Base-by-base conservation (phyloP, 2,329 filamentous ascomycete genomes). In the Trichoderma citrinoviride region DNA sequence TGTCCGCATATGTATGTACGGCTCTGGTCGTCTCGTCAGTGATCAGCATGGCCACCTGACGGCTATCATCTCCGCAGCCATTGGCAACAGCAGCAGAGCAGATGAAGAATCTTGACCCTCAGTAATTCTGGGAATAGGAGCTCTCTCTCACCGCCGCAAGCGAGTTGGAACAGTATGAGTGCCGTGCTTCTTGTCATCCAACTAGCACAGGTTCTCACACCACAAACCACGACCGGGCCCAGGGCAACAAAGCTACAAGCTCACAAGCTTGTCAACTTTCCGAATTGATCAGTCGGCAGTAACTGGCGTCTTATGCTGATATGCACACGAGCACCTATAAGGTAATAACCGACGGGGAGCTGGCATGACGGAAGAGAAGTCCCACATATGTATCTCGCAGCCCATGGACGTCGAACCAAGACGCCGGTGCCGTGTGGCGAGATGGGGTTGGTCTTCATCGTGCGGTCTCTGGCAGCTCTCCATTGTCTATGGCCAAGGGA, bases 31-130 rank as follows among this genome's bases (percentile, higher is more conserved):
- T 61, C 47, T 46, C 58, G 37, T 54, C 58, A 33, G 25, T 53
- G 58, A 61, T 61, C 58, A 54, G 37, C 58, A 46, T 61, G 58
- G 25, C 47, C 58, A 53, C 47, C 47, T 61, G 58, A 61, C 58
- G 40, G 21, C 49, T 27, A 21, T 3, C 19, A 44, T 61, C 47
- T 52, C 58, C 58, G 47, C 58, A 61, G 12, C 23, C 50, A 25
- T 27, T 23, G 27, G 25, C 29, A 53, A 6, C 50, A 53, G 14
- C 50, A 53, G 23, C 17, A 46, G 33, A 3, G 40, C 25, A 52
- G 25, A 14, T 25, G 25, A 12, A 57, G 33, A 23, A 17, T 33
- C 47, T 52, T 40, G 46, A 33, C 37, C 57, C 57, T 43, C 57
- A 37, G 23, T 43, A 46, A 21, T 23, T 33, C 37, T 44, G 40